Base-by-base conservation (phyloP, 768 basidiomycete species). In the Brasilioporus rufonigricans region DNA sequence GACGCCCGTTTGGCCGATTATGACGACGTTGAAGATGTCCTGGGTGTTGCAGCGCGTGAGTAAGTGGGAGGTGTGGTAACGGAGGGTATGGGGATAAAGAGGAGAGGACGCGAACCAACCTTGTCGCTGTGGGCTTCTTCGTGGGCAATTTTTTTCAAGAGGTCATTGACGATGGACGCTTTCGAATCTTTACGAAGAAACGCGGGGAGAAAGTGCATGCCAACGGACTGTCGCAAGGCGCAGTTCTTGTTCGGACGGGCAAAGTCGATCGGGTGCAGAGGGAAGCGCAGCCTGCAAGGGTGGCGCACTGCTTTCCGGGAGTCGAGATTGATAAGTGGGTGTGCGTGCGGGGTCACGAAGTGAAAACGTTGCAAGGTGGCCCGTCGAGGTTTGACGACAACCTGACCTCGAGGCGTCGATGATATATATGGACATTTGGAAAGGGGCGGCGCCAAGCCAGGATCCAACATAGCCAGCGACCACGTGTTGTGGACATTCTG, bases 1-100 rank as follows among this genome's bases (percentile, higher is more conserved):
- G 45, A 67, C 53, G 45, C 67, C 67, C 1, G 68, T 70, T 55
- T 68, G 66, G 8, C 67, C 68, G 55, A 70, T 69, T 18, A 70
- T 19, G 53, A 68, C 59, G 55, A 68, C 56, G 55, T 68, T 68
- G 59, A 67, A 68, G 56, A 64, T 48, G 58, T 67, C 61, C 66
- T 67, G 44, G 13, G 24, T 26, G 47, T 44, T 27, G 39, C 21
- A 18, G 19, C 18, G 43, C 29, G 52, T 55, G 26, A 51, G 56
- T n/a, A 24, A 33, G 39, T 24, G 12, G 33, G 7, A 11, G 46
- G 44, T 50, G 24, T 35, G 51, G 41, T 27, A 18, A 9, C 0
- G 48, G 24, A 45, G 27, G 44, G 44, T 1, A 9, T 26, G 23
- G 21, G 24, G 31, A 33, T 5, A 44, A 29, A 9, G 27, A 9